phyloP scores from a whole-genome alignment of 2,329 filamentous ascomycete genomes.

The Aspergillus candidus region DNA sequence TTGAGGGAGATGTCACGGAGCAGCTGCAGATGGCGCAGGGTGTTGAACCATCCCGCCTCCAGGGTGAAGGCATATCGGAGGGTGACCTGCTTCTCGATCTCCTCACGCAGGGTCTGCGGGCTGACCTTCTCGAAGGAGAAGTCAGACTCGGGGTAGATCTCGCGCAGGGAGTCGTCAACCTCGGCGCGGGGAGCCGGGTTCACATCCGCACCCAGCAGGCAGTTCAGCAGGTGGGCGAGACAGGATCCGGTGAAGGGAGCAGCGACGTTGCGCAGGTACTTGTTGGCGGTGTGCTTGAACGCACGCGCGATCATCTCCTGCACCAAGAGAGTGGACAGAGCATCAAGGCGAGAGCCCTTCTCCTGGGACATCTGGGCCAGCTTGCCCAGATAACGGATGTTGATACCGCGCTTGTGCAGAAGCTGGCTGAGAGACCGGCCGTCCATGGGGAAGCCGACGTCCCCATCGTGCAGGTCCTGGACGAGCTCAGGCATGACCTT shows the following conservation, averaged over 20 bases:
- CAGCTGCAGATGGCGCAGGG: constrained; percentile 70
- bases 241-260: constrained; percentile 73
- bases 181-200: constrained; percentile 75
- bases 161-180: constrained; percentile 65
- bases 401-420: constrained; percentile 94
- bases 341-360: constrained; percentile 65
- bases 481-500: constrained; percentile 79
- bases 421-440: constrained; percentile 83
- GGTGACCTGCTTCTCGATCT: constrained; percentile 65
- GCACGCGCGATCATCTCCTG: constrained; percentile 94
- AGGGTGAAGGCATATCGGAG: constrained; percentile 73
- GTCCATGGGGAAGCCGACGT: constrained; percentile 97
- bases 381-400: constrained; percentile 89
- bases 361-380: constrained; percentile 64
- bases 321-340: constrained; percentile 67
- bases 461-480: constrained; percentile 80
- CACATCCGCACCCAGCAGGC: constrained; percentile 69
- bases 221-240: constrained; percentile 85
- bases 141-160: constrained; percentile 74
- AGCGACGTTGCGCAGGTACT: constrained; percentile 72
- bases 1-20: constrained; percentile 85
- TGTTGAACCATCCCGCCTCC: constrained; percentile 59
- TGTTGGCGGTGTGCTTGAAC: constrained; percentile 86
- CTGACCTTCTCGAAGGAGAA: constrained; percentile 74
- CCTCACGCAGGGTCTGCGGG: constrained; percentile 61